Percentiles rank a stretch among this genome's conserved stretches.
These are phyloP conservation scores for Sugiyamaella qingdaonensis DNA, from an alignment of 805 yeast genomes.

Conservation along the genomic window DNA sequence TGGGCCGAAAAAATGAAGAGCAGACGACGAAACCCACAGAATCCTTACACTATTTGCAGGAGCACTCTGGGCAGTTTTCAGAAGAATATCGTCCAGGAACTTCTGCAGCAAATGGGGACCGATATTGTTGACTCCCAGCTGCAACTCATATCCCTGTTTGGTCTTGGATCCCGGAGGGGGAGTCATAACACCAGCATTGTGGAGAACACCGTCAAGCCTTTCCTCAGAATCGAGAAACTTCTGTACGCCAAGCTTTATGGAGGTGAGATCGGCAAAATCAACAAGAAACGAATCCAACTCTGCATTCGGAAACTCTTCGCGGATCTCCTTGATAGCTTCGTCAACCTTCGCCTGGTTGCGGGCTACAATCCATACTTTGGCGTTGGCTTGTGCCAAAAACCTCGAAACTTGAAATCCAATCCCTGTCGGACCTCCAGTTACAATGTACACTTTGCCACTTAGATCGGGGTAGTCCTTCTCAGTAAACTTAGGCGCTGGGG, in stretches of 20 bases:
- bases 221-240: conserved; percentile 27
- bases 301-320: conserved; percentile 24
- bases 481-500: conserved; percentile 12
- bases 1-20: conserved; percentile 31
- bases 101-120: conserved; percentile 46
- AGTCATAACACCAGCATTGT: conserved; percentile 45
- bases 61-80: conserved; percentile 31
- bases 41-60: conserved; percentile 36
- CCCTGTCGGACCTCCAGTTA: conserved; percentile 37
- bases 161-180: conserved; percentile 38
- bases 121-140: conserved; percentile 44
- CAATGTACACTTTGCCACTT: conserved; percentile 31
- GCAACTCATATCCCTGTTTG: conserved; percentile 44
- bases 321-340: conserved; percentile 28
- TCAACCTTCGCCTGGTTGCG: conserved; percentile 35
- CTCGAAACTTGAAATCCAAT: conserved; percentile 34
- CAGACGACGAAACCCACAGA: conserved; percentile 44
- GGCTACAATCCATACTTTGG: conserved; percentile 37
- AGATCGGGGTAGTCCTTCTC: conserved; percentile 34
- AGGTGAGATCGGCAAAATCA: conserved; percentile 37
- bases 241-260: conserved; percentile 38
- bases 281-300: conserved; percentile 16
- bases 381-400: conserved; percentile 32
- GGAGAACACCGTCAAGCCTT: conserved; percentile 36
- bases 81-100: conserved; percentile 37